Base-by-base conservation (phyloP, 257 asterid genomes). In the Solanum gandarillasii region DNA sequence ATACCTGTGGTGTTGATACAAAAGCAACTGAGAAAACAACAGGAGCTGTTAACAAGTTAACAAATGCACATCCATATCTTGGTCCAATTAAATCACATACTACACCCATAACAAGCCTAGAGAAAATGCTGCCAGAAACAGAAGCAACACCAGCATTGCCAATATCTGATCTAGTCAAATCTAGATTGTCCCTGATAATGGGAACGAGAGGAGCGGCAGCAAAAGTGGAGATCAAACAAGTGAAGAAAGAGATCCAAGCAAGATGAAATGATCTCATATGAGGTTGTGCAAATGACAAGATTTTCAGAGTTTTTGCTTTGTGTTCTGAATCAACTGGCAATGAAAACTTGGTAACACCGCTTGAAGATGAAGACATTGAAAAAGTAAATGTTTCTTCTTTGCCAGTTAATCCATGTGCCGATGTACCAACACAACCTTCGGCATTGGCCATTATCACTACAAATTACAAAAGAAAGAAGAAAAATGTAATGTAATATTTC, bases 241-340 rank as follows among this genome's bases (percentile, higher is more conserved):
- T 70, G 9, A 68, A 86, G 32, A 86, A 86, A 9, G 88, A 86
- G 48, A 86, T 36, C 88, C 88, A 86, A 6, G 88, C 67, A 29
- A 86, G 88, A 73, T 86, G 83, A 73, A 86, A 86, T 9, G 88
- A 67, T 86, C 88, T 86, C 88, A 86, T 86, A 48, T 86, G 88
- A 3, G 88, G 88, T 31, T 70, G 88, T 29, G 88, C 83, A 70
- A 86, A 86, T 41, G 88, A 86, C 32, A 86, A 70, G 32, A 86
- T 86, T 86, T 86, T 70, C 1, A 86, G 38, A 21, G 68, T 27
- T 71, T 70, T 86, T 14, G 88, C 88, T 48, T 86, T 86, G 48
- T 86, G 88, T 71, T 86, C 88, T 7, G 88, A 86, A 46, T 86
- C 88, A 25, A 86, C 88, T 21, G 88, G 88, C 29, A 86, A 71